Percentiles rank a stretch among this genome's conserved stretches.
Conservation (phyloP, 163 green algal species). For the Scenedesmus sp. region DNA sequence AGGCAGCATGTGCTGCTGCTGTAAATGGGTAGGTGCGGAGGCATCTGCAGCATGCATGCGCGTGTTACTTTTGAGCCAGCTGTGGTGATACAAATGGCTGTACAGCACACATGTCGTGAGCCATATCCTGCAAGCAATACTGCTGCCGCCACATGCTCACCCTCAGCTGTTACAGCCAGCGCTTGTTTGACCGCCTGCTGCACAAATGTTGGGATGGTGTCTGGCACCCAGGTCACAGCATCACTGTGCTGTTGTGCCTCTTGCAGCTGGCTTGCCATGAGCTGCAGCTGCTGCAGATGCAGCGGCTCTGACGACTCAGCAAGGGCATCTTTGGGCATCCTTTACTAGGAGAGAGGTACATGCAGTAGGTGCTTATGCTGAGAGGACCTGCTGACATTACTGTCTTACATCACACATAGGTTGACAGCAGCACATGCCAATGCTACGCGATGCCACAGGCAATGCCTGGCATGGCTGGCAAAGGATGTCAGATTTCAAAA, state of each 20-base stretch:
- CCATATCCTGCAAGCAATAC: not conserved
- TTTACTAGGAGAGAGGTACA: not conserved
- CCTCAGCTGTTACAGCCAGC: not conserved
- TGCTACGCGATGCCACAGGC: no score
- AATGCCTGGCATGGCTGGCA: no score
- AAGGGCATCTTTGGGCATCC: not conserved
- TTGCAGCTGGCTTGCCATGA: not conserved
- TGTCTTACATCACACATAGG: no score
- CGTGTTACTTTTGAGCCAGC: not conserved
- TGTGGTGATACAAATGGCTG: no score
- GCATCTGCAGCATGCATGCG: not conserved
- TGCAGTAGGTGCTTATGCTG: not conserved
- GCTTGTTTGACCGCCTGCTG: not conserved
- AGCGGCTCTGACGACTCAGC: not conserved
- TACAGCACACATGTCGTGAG: not conserved
- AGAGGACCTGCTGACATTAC: not conserved
- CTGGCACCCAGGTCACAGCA: conserved; percentile 23
- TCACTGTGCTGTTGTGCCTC: not conserved
- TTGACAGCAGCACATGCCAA: no score
- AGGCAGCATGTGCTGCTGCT: not conserved
- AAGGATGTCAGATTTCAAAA: no score
- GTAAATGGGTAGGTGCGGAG: not conserved
- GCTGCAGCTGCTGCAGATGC: conserved; percentile 23
- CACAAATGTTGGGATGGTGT: conserved; percentile 18
- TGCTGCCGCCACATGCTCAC: not conserved